Evolutionary conservation across 2,329 filamentous ascomycete genomes (phyloP), one percentile per base, ranked within the genome.

Genomic region (Colletotrichum sp.): DNA sequence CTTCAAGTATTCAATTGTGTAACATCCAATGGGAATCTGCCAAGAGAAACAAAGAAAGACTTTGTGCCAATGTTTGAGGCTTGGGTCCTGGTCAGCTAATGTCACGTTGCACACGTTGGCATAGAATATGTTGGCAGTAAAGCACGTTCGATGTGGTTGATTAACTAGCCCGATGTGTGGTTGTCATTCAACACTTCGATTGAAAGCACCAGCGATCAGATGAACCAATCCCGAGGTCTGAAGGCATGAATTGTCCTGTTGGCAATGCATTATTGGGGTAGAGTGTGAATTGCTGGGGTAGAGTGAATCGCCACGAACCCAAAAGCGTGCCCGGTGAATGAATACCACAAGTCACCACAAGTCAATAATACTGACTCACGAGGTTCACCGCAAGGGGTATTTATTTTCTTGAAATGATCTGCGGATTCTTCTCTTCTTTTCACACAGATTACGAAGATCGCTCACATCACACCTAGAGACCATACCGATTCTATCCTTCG

Each of bases 81-180:
- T 52, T 52, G 43, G 3, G 10, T 10, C 10, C 9, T 4, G 0
- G 12, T 21, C n/a, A 5, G 10, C 3, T 21, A 21, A 21, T 4
- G 43, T 12, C n/a, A 52, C n/a, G 43, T 52, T 52, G 5, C 43
- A 2, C 6, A 52, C 10, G 43, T 13, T 13, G 43, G 3, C 5
- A n/a, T 4, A 4, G 2, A 38, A 43, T n/a, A 21, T 7, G 5
- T 21, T 52, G 10, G 3, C 43, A 52, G 10, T 52, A 3, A 24
- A 52, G 0, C 10, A 21, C n/a, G n/a, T 52, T 21, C n/a, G n/a
- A 24, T 52, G 5, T 21, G 10, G 13, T 21, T 21, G 10, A 52
- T 7, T 52, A 3, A 52, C 10, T 52, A 1, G 10, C 43, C 3
- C n/a, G 3, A 52, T 21, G 43, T 21, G n/a, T 52, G n/a, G 43